Evolutionary conservation across 2,329 filamentous ascomycete genomes (phyloP).

Genomic region (Colletotrichum sansevieriae): DNA sequence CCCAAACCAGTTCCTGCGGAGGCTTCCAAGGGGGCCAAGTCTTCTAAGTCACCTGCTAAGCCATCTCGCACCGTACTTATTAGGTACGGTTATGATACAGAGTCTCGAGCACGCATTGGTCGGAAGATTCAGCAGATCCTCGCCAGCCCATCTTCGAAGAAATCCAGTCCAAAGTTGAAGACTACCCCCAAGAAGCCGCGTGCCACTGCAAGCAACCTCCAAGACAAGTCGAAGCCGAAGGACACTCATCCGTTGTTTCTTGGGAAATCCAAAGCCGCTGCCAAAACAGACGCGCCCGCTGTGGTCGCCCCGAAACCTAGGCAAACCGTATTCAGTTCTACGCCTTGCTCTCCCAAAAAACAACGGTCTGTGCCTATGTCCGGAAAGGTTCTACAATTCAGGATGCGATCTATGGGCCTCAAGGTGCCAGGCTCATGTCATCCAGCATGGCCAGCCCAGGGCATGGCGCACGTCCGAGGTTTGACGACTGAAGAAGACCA

Average conservation of each 20-base stretch:
- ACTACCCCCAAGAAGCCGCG: slow-evolving; percentile 47
- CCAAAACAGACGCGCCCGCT: slow-evolving; percentile 38
- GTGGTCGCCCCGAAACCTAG: slow-evolving; percentile 45
- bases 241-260: slow-evolving; percentile 59
- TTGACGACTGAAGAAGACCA: slow-evolving; percentile 17
- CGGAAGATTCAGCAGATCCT: slow-evolving; percentile 75
- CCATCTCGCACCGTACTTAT: slow-evolving; percentile 31
- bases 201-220: slow-evolving; percentile 44
- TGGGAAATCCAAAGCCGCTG: slow-evolving; percentile 41
- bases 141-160: slow-evolving; percentile 41
- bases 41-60: slow-evolving; percentile 23
- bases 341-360: slow-evolving; percentile 65
- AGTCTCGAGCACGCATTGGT: slow-evolving; percentile 63
- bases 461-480: slow-evolving; percentile 73
- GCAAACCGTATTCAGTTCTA: slow-evolving; percentile 64
- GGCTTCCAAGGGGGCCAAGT: slow-evolving; percentile 28
- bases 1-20: slow-evolving; percentile 56
- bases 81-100: slow-evolving; percentile 50
- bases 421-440: slow-evolving; percentile 76
- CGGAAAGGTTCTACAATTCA: slow-evolving; percentile 57
- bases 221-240: slow-evolving; percentile 46
- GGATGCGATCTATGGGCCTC: slow-evolving; percentile 58
- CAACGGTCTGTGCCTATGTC: slow-evolving; percentile 48
- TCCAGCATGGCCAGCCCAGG: slow-evolving; percentile 79
- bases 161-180: slow-evolving; percentile 45